Evolutionary conservation across 345 rosid genomes (phyloP), one percentile per base, ranked within the genome.

Genomic region (Erodium maritimum): DNA sequence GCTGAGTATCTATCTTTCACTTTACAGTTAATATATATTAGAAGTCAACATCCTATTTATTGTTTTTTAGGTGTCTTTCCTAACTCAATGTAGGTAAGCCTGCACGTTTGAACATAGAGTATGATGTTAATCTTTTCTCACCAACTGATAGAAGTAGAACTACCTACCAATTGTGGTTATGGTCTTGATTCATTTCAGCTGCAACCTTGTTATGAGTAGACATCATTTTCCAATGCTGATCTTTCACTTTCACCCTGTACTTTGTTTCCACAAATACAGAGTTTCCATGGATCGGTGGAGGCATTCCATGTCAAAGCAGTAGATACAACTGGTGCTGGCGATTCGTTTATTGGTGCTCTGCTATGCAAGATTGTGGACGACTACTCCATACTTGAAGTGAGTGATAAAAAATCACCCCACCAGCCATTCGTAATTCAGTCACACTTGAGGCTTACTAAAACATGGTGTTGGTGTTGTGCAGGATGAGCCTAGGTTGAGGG

Each of bases 321-420:
- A 12, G 99, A 93, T 68, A 87, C 99, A 64, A 93, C 99, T 2
- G 97, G 99, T 42, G 99, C 99, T 20, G 99, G 99, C 50, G 99
- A 93, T 71, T 65, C 99, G 14, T 93, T 83, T 59, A 84, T 93
- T 0, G 99, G 99, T 37, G 94, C 99, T 16, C 75, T 93, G 56
- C 79, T 93, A 17, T 70, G 82, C 83, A 87, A 79, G 80, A 57
- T 87, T 63, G 97, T 89, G 2, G 85, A 80, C 33, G 96, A 93
- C 63, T 85, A 60, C 6, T 66, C 87, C 13, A 25, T 89, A 0
- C 73, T 91, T 0, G 96, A 88, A 84, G 98, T 82, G 68, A 71
- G 29, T n/a, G 37, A 29, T 29, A 29, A 29, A 5, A 29, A 29
- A 29, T 29, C 37, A 29, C 37, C n/a, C n/a, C n/a, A n/a, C n/a